A percentile compares a stretch with the other conserved stretches of the same genome.
These are phyloP conservation scores for Phallus indusiatus DNA, from an alignment of 768 basidiomycete species.

Conservation along the genomic window DNA sequence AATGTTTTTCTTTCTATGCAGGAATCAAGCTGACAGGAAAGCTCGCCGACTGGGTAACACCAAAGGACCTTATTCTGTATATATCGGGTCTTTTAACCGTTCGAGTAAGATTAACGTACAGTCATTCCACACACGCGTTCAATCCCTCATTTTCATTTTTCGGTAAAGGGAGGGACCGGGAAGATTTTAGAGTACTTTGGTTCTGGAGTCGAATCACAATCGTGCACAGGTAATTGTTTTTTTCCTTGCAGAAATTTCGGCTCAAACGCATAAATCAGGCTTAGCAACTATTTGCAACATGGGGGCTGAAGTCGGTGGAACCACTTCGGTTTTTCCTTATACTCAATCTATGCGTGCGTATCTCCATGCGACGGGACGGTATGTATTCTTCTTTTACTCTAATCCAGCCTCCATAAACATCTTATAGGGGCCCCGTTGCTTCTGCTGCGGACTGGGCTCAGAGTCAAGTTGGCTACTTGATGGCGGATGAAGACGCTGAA, in stretches of 20 bases:
- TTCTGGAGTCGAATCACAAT: slow-evolving; percentile 78
- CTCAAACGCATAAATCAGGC: slow-evolving; percentile 30
- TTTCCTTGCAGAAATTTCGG: not conserved
- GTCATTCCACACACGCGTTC: not conserved
- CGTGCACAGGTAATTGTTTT: slow-evolving; percentile 65
- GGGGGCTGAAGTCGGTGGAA: slow-evolving; percentile 99
- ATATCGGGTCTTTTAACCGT: slow-evolving; percentile 92
- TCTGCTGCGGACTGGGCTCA: slow-evolving; percentile 80
- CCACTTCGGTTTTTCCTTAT: slow-evolving; percentile 97
- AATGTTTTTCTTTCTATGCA: slow-evolving; percentile 20
- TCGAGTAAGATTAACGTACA: slow-evolving; percentile 42
- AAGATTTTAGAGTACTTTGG: slow-evolving; percentile 96
- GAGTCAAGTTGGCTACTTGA: slow-evolving; percentile 55
- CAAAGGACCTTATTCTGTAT: slow-evolving; percentile 94
- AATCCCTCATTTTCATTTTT: not conserved
- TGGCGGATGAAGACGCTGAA: slow-evolving; percentile 77
- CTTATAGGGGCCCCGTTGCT: slow-evolving; percentile 54
- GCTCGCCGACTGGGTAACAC: slow-evolving; percentile 84
- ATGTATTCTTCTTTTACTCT: not conserved
- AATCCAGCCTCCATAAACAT: not conserved
- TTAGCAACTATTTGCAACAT: slow-evolving; percentile 96
- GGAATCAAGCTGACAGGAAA: slow-evolving; percentile 85
- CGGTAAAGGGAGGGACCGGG: slow-evolving; percentile 90
- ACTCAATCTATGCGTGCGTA: slow-evolving; percentile 84
- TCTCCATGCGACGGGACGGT: slow-evolving; percentile 79